Evolutionary conservation across 495 filamentous ascomycete species (phyloP).

Genomic region (Neurospora tetraspora): DNA sequence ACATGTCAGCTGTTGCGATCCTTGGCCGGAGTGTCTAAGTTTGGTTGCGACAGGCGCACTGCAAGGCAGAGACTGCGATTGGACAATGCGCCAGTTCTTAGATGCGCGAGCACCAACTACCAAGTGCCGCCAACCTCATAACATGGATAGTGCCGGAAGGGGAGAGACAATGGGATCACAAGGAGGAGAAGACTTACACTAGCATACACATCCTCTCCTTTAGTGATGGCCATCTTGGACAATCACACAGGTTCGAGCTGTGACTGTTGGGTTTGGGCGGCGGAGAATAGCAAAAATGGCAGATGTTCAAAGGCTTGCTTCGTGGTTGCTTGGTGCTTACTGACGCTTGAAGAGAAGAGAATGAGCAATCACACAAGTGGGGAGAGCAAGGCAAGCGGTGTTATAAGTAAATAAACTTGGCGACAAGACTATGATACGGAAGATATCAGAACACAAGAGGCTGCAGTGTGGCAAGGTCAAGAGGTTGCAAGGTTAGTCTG

Average conservation of each 20-base stretch:
- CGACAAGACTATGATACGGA: background rate
- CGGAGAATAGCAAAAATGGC: background rate
- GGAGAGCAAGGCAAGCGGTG: background rate
- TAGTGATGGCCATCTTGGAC: background rate
- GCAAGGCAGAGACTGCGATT: constrained; percentile 2
- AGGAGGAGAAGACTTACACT: constrained; percentile 31
- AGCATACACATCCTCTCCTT: constrained; percentile 46
- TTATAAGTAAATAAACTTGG: background rate
- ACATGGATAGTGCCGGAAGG: too few species aligned
- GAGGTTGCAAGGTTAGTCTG: background rate
- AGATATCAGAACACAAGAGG: background rate
- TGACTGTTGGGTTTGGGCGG: background rate
- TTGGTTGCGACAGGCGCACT: background rate
- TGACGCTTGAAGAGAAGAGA: background rate
- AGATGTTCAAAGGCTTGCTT: background rate
- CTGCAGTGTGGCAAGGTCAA: background rate
- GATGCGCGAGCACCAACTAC: background rate
- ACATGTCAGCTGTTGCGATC: constrained; percentile 19
- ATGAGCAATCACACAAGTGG: background rate
- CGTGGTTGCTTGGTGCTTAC: background rate
- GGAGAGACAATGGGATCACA: too few species aligned
- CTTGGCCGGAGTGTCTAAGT: background rate
- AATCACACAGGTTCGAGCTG: constrained; percentile 10
- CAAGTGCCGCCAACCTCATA: too few species aligned
- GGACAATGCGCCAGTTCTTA: background rate